Conservation (phyloP, 192 early-diverging fungal genomes). For the Rhizophagus prolifer region DNA sequence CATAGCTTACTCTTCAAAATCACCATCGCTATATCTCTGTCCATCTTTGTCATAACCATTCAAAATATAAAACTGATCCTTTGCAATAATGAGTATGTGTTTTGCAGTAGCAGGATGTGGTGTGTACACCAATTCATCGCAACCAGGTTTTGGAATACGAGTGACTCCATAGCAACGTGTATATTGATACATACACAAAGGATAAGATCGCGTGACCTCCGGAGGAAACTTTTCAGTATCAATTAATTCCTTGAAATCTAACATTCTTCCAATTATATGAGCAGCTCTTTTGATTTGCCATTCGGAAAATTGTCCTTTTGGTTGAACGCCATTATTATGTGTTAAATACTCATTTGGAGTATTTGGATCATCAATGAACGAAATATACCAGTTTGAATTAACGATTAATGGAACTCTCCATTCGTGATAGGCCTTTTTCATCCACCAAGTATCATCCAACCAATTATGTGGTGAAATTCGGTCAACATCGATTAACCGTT, state of each 20-base stretch:
- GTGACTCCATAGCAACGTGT: slow-evolving; percentile 74
- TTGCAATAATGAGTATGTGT: slow-evolving; percentile 68
- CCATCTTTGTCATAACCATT: slow-evolving; percentile 64
- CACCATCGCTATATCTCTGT: slow-evolving; percentile 55
- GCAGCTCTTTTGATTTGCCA: slow-evolving; percentile 84
- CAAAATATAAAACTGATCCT: slow-evolving; percentile 80
- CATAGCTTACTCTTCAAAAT: slow-evolving; percentile 65
- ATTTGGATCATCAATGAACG: slow-evolving; percentile 61
- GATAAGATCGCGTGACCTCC: slow-evolving; percentile 65
- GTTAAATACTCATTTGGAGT: slow-evolving; percentile 48
- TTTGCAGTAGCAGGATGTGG: slow-evolving; percentile 44
- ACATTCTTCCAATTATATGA: slow-evolving; percentile 57
- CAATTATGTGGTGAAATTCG: slow-evolving; percentile 61
- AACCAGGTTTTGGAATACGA: slow-evolving; percentile 73
- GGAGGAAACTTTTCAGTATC: slow-evolving; percentile 60
- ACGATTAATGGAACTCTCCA: slow-evolving; percentile 82
- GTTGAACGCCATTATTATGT: slow-evolving; percentile 29
- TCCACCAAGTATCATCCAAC: slow-evolving; percentile 71
- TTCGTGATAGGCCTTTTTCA: slow-evolving; percentile 69
- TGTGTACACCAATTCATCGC: slow-evolving; percentile 64
- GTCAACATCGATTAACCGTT: slow-evolving; percentile 62
- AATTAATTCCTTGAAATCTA: slow-evolving; percentile 77
- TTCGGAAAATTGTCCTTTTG: slow-evolving; percentile 58
- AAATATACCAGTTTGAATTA: slow-evolving; percentile 88
- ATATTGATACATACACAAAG: slow-evolving; percentile 89